These are phyloP conservation scores for Talaromyces sp. DNA, from an alignment of 2,329 filamentous ascomycete species.

Conservation along the genomic window DNA sequence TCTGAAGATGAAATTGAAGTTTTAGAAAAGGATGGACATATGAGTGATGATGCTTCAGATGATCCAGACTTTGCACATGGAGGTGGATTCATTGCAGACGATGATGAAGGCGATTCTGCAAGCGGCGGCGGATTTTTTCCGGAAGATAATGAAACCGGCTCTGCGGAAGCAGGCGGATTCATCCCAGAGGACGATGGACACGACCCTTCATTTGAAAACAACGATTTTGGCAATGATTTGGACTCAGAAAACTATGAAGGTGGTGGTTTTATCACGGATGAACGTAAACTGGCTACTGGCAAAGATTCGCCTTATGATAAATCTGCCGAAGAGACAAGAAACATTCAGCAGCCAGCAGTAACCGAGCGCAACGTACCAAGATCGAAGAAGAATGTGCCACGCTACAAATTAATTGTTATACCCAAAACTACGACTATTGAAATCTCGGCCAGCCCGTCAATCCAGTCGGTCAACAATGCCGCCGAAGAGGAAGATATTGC, in stretches of 20 bases:
- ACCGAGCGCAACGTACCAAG: neutral
- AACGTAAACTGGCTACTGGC: neutral
- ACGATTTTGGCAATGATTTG: conserved; percentile 4
- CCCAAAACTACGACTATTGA: neutral
- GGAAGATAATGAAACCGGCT: conserved; percentile 18
- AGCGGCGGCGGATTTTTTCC: conserved; percentile 30
- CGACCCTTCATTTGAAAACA: neutral
- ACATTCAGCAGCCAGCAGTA: neutral
- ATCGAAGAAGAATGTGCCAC: conserved; percentile 2
- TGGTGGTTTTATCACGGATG: neutral
- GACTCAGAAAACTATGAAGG: neutral
- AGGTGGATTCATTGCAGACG: conserved; percentile 30
- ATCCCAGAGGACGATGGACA: conserved; percentile 23
- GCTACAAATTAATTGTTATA: conserved; percentile 14
- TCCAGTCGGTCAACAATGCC: neutral
- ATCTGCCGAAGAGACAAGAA: neutral
- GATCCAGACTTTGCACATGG: conserved; percentile 23
- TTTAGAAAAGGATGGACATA: conserved; percentile 35
- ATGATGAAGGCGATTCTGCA: conserved; percentile 4
- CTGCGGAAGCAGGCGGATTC: conserved; percentile 27
- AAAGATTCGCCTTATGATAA: neutral
- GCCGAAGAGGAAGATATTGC: neutral
- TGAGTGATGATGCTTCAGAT: conserved; percentile 29
- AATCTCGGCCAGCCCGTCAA: neutral
- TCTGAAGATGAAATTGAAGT: conserved; percentile 25